These are phyloP conservation scores for Acrocalymma vagum DNA, from an alignment of 2,329 filamentous ascomycete genomes.

Conservation along the genomic window DNA sequence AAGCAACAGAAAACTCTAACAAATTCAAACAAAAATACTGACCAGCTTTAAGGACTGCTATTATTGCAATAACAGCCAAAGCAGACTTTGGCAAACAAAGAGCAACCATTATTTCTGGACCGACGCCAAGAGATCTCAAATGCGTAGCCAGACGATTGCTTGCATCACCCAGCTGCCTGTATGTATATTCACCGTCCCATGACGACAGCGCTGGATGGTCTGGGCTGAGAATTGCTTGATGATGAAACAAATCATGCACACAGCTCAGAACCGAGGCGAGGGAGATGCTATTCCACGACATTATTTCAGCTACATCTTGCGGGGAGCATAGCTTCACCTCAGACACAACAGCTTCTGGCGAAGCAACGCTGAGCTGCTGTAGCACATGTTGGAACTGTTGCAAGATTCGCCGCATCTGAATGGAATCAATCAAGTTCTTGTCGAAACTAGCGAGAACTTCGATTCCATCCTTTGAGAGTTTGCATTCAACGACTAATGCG, in stretches of 20 bases:
- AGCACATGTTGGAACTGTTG: not conserved
- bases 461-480: not conserved
- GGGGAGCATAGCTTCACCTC: no score
- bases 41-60: slow-evolving; percentile 53
- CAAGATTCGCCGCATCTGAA: slow-evolving; percentile 1
- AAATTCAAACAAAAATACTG: no score
- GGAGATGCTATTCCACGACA: no score
- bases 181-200: slow-evolving; percentile 13
- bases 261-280: no score
- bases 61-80: slow-evolving; percentile 42
- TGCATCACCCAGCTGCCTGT: not conserved
- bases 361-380: no score
- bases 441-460: not conserved
- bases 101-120: slow-evolving; percentile 20
- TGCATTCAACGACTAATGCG: slow-evolving; percentile 14
- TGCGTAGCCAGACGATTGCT: slow-evolving; percentile 9
- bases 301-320: no score
- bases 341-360: no score
- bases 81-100: slow-evolving; percentile 32
- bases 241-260: no score
- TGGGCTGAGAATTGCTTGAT: no score
- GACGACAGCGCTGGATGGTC: slow-evolving; percentile 25
- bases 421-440: not conserved
- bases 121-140: slow-evolving; percentile 13
- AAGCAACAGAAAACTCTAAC: no score